Evolutionary conservation across 2,329 filamentous ascomycete species (phyloP), one percentile per base, ranked within the genome.

Genomic region (Aspergillus caelatus): DNA sequence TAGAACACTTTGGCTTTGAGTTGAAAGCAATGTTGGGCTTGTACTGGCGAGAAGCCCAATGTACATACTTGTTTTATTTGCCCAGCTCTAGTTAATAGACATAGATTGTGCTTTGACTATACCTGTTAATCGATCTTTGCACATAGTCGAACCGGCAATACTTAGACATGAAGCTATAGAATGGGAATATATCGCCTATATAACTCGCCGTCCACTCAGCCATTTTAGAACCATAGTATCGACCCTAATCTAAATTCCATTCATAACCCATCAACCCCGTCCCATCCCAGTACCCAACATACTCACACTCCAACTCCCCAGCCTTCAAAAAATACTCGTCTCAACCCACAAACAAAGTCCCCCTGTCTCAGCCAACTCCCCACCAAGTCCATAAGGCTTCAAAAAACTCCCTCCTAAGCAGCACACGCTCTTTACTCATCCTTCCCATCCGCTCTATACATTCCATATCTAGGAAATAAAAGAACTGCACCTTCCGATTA

Each of bases 241-340:
- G 3, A 41, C 36, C 12, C 6, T 41, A 41, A n/a, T 16, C 45
- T 16, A 16, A 48, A 9, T 50, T 28, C 30, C 50, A 14, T n/a
- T 11, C 26, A 32, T 19, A 52, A 10, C 58, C 60, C 53, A 62
- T 60, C 30, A 66, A 50, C 46, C 69, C 68, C 30, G 68, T 71
- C 10, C 69, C 65, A 28, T 66, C 54, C 16, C 46, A 23, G 39
- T 67, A 70, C 9, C 66, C 68, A 11, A 70, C 39, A 64, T 71
- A 70, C 62, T 68, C 69, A 23, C 57, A 64, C 41, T 67, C 62
- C 28, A 70, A 56, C 14, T 66, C 68, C 2, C 43, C 43, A 1
- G 19, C 56, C 36, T 62, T 65, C 36, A 71, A 41, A 71, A 41
- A 4, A 68, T 62, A 28, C 63, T 66, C 23, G 62, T 66, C 52